Conservation (phyloP, 352 stramenopile genomes). For the Phytophthora foliorum region DNA sequence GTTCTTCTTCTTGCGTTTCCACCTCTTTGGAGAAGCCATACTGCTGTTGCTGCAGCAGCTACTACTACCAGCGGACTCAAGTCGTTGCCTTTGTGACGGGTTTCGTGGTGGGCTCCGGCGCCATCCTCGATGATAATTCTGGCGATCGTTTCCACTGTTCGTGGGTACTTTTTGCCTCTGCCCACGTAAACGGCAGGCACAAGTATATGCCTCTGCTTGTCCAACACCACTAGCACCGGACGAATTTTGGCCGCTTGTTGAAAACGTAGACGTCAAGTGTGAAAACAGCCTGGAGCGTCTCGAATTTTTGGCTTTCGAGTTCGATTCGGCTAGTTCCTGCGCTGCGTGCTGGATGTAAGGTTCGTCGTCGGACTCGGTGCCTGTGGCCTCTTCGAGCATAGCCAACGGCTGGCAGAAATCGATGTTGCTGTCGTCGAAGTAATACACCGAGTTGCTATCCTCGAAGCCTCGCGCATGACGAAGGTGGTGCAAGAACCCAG, state of each 20-base stretch:
- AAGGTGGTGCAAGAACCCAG: constrained; percentile 65
- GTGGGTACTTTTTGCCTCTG: constrained; percentile 14
- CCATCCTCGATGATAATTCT: constrained; percentile 12
- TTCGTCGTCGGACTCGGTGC: constrained; percentile 39
- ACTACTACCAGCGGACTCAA: constrained; percentile 28
- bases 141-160: constrained; percentile 7
- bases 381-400: constrained; percentile 45
- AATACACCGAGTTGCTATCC: constrained; percentile 47
- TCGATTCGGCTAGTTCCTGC: not conserved
- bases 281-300: constrained; percentile 33
- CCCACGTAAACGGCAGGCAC: constrained; percentile 35
- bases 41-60: constrained; percentile 29
- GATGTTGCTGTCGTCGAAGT: constrained; percentile 62
- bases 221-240: constrained; percentile 6
- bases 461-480: constrained; percentile 51
- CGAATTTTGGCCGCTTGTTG: constrained; percentile 16
- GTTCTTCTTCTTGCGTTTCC: constrained; percentile 28
- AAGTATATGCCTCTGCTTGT: constrained; percentile 5
- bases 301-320: constrained; percentile 21
- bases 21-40: constrained; percentile 20
- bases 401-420: constrained; percentile 51
- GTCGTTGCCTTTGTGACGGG: constrained; percentile 11
- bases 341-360: not conserved
- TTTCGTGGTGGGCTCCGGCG: constrained; percentile 13
- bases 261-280: constrained; percentile 41